Base-by-base conservation (phyloP, 1,284 basidiomycete genomes). In the Gomphus bonarii region DNA sequence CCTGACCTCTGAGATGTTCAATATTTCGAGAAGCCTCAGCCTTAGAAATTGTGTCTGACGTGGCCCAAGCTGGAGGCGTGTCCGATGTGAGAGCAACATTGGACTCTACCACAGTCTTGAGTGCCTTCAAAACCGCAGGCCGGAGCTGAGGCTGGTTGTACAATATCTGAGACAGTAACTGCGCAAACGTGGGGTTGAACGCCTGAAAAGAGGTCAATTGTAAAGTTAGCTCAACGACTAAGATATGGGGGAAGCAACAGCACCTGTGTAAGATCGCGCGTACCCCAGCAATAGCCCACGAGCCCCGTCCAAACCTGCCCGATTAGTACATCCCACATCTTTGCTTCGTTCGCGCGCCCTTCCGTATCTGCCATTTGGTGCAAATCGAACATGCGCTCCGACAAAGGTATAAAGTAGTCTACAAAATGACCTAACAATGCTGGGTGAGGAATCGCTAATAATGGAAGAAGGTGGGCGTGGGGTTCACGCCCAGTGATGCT, bases 231-330 rank as follows among this genome's bases (percentile, higher is more conserved):
- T 25, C 38, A 40, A n/a, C 14, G n/a, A 53, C 36, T 20, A 55
- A 6, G 11, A 61, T 50, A 14, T 46, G 16, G 53, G 28, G 42
- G 16, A 33, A 25, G 14, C 8, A 44, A 42, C 61, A 64, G 55
- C 61, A 81, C 81, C 69, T 79, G 68, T 63, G 76, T 71, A 44
- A 87, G 68, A 63, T 88, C 82, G n/a, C 70, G 64, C 43, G 81
- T 71, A 18, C 73, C 78, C 66, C 78, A 77, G 62, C 94, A 86
- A 71, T 97, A 97, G 16, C 88, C 82, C 3, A 86, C 83, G 62
- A 98, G 80, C 54, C 95, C 93, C 60, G 82, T 78, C 95, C 95
- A 98, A 50, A 97, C 83, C 70, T 99, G 95, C 33, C 88, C 84
- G 40, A 97, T 85, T 35, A 98, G 77, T 10, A 95, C 92, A 64